phyloP scores from a whole-genome alignment of 768 basidiomycete genomes.

The Lentinula edodes region DNA sequence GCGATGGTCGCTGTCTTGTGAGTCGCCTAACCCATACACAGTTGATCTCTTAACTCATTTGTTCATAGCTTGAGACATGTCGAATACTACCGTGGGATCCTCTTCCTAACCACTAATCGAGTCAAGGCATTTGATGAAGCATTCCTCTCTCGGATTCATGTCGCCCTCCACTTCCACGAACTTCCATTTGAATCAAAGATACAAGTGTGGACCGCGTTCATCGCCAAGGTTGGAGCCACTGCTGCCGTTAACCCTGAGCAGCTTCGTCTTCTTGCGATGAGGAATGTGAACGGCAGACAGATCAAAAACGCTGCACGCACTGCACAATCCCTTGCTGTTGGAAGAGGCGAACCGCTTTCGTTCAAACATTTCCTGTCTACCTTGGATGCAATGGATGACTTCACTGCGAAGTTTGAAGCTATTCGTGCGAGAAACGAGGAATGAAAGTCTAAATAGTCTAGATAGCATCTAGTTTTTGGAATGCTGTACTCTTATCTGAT shows the following conservation, averaged over 20 bases:
- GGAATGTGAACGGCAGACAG: conserved; percentile 57
- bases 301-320: conserved; percentile 69
- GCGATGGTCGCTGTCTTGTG: conserved; percentile 70
- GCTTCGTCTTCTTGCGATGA: conserved; percentile 39
- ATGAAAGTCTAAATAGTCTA: background rate
- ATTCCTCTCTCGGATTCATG: conserved; percentile 63
- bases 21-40: conserved; percentile 10
- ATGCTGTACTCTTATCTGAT: too few relatives aligned
- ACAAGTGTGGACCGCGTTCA: conserved; percentile 63
- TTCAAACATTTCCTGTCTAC: conserved; percentile 51
- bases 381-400: conserved; percentile 58
- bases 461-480: too few relatives aligned
- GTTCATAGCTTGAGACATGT: conserved; percentile 44
- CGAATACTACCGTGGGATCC: conserved; percentile 52
- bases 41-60: conserved; percentile 15
- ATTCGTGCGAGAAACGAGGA: conserved; percentile 1
- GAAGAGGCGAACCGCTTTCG: conserved; percentile 38
- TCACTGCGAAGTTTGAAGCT: conserved; percentile 39
- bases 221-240: conserved; percentile 36
- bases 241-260: conserved; percentile 34
- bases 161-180: conserved; percentile 60
- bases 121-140: conserved; percentile 62
- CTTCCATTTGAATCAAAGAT: conserved; percentile 45
- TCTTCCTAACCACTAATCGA: conserved; percentile 53
- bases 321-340: conserved; percentile 53